phyloP scores from a whole-genome alignment of 1,284 basidiomycete genomes.

The Exobasidium cylindrosporum region DNA sequence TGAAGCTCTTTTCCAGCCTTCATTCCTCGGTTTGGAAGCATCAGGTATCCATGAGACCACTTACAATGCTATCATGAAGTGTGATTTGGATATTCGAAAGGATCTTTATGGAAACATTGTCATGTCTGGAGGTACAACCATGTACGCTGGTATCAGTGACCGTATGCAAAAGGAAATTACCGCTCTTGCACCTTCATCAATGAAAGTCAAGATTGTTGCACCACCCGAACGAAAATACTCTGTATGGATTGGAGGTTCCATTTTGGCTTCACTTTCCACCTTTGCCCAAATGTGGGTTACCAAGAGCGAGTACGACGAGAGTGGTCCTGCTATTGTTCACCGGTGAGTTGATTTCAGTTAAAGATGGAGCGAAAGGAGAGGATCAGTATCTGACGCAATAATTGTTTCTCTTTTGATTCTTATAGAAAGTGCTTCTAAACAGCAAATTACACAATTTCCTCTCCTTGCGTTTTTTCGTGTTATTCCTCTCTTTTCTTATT shows the following conservation, averaged over 20 bases:
- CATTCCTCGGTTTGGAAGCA: constrained; percentile 86
- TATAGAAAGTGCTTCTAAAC: constrained; percentile 52
- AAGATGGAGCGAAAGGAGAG: neutral
- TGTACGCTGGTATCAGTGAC: constrained; percentile 95
- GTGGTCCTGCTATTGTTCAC: constrained; percentile 50
- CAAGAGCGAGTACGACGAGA: constrained; percentile 65
- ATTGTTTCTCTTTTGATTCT: neutral
- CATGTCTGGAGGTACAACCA: constrained; percentile 91
- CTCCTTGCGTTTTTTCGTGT: constrained; percentile 1
- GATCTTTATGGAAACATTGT: constrained; percentile 92
- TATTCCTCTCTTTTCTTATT: constrained; percentile 8
- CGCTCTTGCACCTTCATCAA: constrained; percentile 70
- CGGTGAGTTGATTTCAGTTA: neutral
- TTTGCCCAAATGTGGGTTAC: constrained; percentile 92
- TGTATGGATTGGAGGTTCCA: constrained; percentile 99
- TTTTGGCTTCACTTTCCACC: constrained; percentile 88
- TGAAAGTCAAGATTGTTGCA: constrained; percentile 71
- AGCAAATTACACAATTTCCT: neutral
- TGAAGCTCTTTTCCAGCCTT: constrained; percentile 94
- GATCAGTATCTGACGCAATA: neutral
- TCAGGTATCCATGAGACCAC: constrained; percentile 94
- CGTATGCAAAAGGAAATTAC: constrained; percentile 98
- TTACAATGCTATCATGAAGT: constrained; percentile 80
- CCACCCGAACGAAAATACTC: constrained; percentile 60
- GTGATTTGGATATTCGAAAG: constrained; percentile 66